Conservation (phyloP, 2,329 filamentous ascomycete species). For the Cyphellophora attinorum region DNA sequence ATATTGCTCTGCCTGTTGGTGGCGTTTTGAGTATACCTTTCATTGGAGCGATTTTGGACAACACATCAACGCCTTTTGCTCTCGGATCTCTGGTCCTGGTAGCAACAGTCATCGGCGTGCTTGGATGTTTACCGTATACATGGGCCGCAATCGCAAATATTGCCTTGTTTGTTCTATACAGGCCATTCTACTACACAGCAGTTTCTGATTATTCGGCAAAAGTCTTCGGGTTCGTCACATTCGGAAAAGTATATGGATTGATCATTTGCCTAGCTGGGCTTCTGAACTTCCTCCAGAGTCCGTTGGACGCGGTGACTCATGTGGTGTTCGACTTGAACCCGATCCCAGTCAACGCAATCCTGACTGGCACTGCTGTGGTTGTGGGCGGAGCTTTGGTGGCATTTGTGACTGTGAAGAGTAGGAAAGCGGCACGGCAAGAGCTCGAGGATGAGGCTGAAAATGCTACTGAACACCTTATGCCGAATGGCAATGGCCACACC, state of each 20-base stretch:
- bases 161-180: slow-evolving; percentile 48
- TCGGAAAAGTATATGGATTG: slow-evolving; percentile 86
- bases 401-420: slow-evolving; percentile 45
- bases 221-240: slow-evolving; percentile 85
- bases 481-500: slow-evolving; percentile 13
- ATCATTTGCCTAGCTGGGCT: slow-evolving; percentile 80
- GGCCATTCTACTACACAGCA: slow-evolving; percentile 19
- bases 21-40: slow-evolving; percentile 80
- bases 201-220: slow-evolving; percentile 70
- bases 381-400: slow-evolving; percentile 57
- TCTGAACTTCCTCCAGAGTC: slow-evolving; percentile 75
- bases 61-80: slow-evolving; percentile 61
- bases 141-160: slow-evolving; percentile 66
- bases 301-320: slow-evolving; percentile 69
- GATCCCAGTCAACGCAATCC: slow-evolving; percentile 62
- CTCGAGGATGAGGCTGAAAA: slow-evolving; percentile 19
- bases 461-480: slow-evolving; percentile 17
- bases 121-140: slow-evolving; percentile 62
- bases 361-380: slow-evolving; percentile 52
- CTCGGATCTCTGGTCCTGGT: slow-evolving; percentile 59
- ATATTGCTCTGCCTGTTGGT: slow-evolving; percentile 72
- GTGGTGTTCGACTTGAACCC: slow-evolving; percentile 62
- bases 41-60: slow-evolving; percentile 71
- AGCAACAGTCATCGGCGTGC: slow-evolving; percentile 64
- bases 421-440: slow-evolving; percentile 18